Base-by-base conservation (phyloP, 2,329 filamentous ascomycete genomes). In the Colletotrichum neosansevieriae region DNA sequence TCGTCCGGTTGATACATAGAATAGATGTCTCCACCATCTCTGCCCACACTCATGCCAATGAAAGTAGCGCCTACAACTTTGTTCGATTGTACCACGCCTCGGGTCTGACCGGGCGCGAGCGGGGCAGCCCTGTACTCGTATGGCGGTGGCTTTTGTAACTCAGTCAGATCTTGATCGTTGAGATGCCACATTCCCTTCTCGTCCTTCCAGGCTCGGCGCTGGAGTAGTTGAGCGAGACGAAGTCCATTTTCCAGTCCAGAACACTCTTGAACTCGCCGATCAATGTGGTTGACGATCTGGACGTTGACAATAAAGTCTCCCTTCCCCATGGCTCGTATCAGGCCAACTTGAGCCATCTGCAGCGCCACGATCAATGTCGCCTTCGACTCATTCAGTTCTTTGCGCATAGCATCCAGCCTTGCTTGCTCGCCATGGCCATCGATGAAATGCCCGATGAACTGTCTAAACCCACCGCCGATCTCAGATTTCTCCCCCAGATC, bases 281-380 rank as follows among this genome's bases (percentile, higher is more conserved):
- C 17, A 19, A 56, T 17, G 4, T 56, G 53, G 4, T 42, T 17
- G 2, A 56, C 34, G 17, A 56, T 7, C 13, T 56, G 11, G 53
- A 40, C 13, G 53, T 56, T 56, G 53, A 56, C 53, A n/a, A 56
- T 40, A 6, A 40, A 12, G 9, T 42, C 36, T 2, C 53, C 53
- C 10, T 10, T 11, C 5, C n/a, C 34, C 34, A 56, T 40, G 2
- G 53, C 40, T 24, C 19, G 15, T 5, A 56, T 40, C n/a, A 56
- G n/a, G 7, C 53, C 53, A 10, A 56, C 53, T 17, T 56, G 53
- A 9, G 19, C 53, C 53, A 56, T 56, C n/a, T 56, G 53, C 7
- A 42, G n/a, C 19, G 53, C 53, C 3, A 56, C 17, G 19, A 42
- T 29, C 34, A 42, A 24, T 3, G 53, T 56, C 11, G 53, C 17